Percentiles rank a stretch among this genome's conserved stretches.
Conservation (phyloP, 495 filamentous ascomycete genomes). For the Coniosporium apollinis region DNA sequence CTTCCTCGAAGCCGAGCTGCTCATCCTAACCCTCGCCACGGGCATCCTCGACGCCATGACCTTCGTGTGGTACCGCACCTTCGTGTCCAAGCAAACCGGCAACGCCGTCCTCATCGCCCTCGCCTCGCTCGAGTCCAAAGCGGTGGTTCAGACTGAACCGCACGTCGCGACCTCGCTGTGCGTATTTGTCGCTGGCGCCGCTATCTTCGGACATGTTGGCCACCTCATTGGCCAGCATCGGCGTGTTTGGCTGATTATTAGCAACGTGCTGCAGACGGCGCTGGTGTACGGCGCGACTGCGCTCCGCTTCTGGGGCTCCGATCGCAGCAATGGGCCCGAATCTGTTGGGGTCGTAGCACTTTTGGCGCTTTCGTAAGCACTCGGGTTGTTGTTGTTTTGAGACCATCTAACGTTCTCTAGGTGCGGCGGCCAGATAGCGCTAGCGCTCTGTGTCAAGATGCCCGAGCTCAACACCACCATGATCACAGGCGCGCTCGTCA, state of each 20-base stretch:
- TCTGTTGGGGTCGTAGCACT: no score
- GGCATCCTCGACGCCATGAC: conserved; percentile 1
- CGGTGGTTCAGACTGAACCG: neutral
- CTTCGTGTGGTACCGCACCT: neutral
- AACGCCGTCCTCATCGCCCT: neutral
- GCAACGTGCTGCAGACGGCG: neutral
- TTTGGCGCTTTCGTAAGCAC: no score
- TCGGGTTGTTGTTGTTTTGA: no score
- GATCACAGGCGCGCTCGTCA: neutral
- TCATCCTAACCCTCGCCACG: neutral
- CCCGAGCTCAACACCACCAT: conserved; percentile 2
- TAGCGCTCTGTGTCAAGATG: neutral
- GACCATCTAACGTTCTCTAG: no score
- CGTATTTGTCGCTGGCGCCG: neutral
- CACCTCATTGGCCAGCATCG: neutral
- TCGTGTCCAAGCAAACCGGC: conserved; percentile 1
- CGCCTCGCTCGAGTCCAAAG: neutral
- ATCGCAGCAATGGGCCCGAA: no score
- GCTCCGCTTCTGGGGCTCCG: neutral
- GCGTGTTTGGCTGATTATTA: neutral
- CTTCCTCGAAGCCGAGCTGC: neutral
- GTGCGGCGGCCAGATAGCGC: neutral
- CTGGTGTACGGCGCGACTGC: neutral
- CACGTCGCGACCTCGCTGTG: neutral
- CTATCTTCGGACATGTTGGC: neutral